phyloP scores from a whole-genome alignment of 2,329 filamentous ascomycete genomes.

The Botrytis porri region DNA sequence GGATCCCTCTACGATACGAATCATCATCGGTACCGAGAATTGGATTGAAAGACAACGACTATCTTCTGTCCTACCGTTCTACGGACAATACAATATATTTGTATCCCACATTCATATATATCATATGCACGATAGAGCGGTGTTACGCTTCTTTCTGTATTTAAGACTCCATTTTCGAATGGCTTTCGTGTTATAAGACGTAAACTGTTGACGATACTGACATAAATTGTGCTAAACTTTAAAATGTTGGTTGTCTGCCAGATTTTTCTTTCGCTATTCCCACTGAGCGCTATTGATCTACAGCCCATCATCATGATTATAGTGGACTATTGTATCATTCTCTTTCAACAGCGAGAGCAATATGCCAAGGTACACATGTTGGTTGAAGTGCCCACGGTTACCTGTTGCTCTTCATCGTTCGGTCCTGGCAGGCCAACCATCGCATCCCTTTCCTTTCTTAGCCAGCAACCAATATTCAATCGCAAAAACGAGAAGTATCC shows the following conservation, averaged over 20 bases:
- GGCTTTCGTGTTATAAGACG: not conserved
- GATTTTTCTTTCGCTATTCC: not conserved
- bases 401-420: not conserved
- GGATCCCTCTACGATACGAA: not conserved
- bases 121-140: not conserved
- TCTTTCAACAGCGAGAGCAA: not conserved
- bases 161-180: not conserved
- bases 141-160: not conserved
- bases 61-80: not conserved
- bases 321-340: not conserved
- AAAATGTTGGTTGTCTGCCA: not conserved
- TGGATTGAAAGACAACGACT: not conserved
- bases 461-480: not conserved
- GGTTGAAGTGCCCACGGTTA: not conserved
- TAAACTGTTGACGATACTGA: conserved; percentile 11
- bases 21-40: not conserved
- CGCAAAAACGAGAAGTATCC: not conserved
- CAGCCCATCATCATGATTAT: not conserved
- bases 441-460: not conserved
- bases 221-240: not conserved
- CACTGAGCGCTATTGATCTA: not conserved
- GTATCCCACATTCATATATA: not conserved
- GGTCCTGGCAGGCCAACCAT: not conserved
- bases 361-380: not conserved
- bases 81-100: not conserved